Evolutionary conservation across 345 rosid genomes (phyloP).

Genomic region (Bruguiera parviflora): DNA sequence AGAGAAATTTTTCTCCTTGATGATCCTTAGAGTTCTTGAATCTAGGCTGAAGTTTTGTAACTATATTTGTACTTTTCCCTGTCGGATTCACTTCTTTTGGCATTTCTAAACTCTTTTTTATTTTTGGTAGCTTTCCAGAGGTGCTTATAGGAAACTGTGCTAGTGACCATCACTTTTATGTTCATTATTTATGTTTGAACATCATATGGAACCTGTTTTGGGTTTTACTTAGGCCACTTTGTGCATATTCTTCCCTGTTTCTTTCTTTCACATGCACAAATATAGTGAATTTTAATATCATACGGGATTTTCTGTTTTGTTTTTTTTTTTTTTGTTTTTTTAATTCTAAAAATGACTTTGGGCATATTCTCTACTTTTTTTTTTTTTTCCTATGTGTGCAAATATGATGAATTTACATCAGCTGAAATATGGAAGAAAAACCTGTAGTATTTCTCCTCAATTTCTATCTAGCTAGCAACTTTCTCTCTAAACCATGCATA

Average conservation of each 20-base stretch:
- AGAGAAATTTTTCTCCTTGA: background rate
- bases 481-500: background rate
- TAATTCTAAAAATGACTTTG: background rate
- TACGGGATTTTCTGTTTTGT: background rate
- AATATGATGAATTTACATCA: background rate
- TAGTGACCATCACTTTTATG: background rate
- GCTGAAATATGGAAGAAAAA: background rate
- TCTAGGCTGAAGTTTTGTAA: background rate
- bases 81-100: background rate
- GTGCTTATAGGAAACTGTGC: background rate
- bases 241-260: no score
- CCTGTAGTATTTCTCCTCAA: slow-evolving; percentile 2
- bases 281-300: background rate
- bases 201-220: no score
- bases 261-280: no score
- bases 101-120: background rate
- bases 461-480: background rate
- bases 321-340: background rate
- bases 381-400: no score
- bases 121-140: background rate
- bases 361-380: no score
- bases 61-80: background rate
- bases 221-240: no score
- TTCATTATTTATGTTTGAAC: background rate
- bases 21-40: background rate